Base-by-base conservation (phyloP, 225 moss, liverwort and hornwort species). In the Physcomitrellopsis africana region DNA sequence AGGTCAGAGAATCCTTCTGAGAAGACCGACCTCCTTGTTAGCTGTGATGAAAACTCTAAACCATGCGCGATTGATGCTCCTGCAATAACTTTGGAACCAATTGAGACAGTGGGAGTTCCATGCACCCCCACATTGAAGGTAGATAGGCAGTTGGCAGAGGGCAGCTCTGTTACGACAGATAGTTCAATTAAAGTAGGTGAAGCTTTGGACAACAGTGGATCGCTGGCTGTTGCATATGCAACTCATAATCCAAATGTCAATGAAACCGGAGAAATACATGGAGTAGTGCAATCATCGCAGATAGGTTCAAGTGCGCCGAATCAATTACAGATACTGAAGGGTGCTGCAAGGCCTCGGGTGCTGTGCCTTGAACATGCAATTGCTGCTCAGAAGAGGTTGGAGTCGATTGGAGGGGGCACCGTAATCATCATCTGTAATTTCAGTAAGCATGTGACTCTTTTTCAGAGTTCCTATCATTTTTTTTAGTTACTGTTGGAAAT, bases 341-440 rank as follows among this genome's bases (percentile, higher is more conserved):
- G 78, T 51, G 75, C 83, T 60, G 80, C 78, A 49, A 81, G 81
- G 54, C 89, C 89, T 41, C 86, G 92, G 51, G 88, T 96, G 70
- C 72, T 96, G 26, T 96, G 96, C 77, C 76, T 96, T 75, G 96
- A 96, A 67, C 96, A 96, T 85, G 96, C 94, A 19, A 91, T 94
- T 70, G 82, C 82, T 79, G 96, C 96, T 29, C 94, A 94, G 75
- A 80, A 89, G 59, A 81, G 79, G 67, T 76, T 96, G 76, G 86
- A 86, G 72, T 79, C 80, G 47, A 83, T 89, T 80, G 96, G 96
- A 77, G 96, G 96, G 55, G 83, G 85, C 69, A 72, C 82, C 69
- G 79, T 91, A 78, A 78, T 94, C 24, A 78, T 96, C 73, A 86
- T 94, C 22, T 96, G 92, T 74, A 92, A 96, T 81, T 82, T 94